Base-by-base conservation (phyloP, 2,329 filamentous ascomycete genomes). In the Arthrobotrys conoides region DNA sequence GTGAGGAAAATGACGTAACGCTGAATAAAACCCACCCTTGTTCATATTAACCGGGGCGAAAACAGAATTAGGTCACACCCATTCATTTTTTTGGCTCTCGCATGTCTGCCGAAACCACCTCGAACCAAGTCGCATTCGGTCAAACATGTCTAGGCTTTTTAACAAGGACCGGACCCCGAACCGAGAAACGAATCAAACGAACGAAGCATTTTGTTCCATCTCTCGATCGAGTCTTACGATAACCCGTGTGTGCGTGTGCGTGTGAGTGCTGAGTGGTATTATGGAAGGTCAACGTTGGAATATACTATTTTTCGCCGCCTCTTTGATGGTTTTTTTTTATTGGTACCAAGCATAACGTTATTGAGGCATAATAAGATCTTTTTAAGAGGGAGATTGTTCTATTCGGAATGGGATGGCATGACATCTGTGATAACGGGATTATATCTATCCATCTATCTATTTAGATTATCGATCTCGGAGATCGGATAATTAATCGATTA, bases 1-100 rank as follows among this genome's bases (percentile, higher is more conserved):
- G 72, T 71, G 73, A 48, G 55, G 65, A 71, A 71, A 68, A 78
- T 78, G 73, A 78, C 73, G 73, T 78, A 78, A 61, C 49, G 22
- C 12, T 63, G 73, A 30, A 3, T 59, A 49, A 66, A 41, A 41
- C 1, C 30, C 22, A 67, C 59, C 73, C 73, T 63, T 46, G 66
- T 41, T 20, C 38, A 5, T 16, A 12, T 41, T 41, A 41, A 41
- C 38, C 38, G 33, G 33, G 33, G 12, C 3, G 38, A n/a, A n/a
- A n/a, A n/a, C n/a, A n/a, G n/a, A 16, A 41, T 41, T 41, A 41
- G 38, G 38, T 41, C 38, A 41, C 38, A 41, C 38, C 16, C 9
- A n/a, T n/a, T n/a, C n/a, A n/a, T n/a, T 41, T 41, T 12, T n/a
- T 12, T 41, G 8, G 5, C 36, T 27, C 22, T 66, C 69, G 69